Base-by-base conservation (phyloP, 768 basidiomycete genomes). In the Collybia sordida region DNA sequence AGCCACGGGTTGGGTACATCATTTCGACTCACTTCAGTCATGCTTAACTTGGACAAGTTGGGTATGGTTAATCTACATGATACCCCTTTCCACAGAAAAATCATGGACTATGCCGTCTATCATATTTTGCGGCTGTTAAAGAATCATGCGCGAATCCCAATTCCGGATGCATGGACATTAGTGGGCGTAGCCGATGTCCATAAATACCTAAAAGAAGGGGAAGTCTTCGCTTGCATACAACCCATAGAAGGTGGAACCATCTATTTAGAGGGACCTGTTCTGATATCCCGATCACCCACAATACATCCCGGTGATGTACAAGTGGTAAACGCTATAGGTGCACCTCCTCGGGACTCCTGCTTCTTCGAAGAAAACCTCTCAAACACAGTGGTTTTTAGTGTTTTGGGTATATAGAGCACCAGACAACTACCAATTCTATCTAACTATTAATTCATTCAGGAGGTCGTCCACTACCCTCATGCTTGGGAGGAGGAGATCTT, bases 231-330 rank as follows among this genome's bases (percentile, higher is more conserved):
- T 1, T 85, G 80, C 54, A 66, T 83, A 38, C 75, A 75, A 45
- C 69, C 69, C 12, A 57, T 66, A 0, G 69, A 79, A 22, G 70
- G 72, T 15, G 50, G 49, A 12, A 53, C 64, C 0, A 61, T 65
- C 3, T 86, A 79, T 57, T 69, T 88, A 1, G 67, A 79, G 52
- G 86, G 87, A 0, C 70, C 62, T 2, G 67, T 80, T 3, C 55
- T 85, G 35, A 73, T 88, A 31, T 83, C 82, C 4, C 75, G 86
- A 11, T 86, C 83, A 2, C 86, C 86, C 0, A 79, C 78, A 1
- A 86, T 85, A 23, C 85, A 86, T 57, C 86, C 85, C 4, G 86
- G 84, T 2, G 85, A 86, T 55, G 77, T 84, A 11, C 82, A 80
- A 58, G 60, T 82, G n/a, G 84, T 73, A 1, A 55, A 59, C 14